A percentile compares a stretch with the other conserved stretches of the same genome.
Evolutionary conservation across 164 flowering plant genomes (phyloP).

Genomic region (Magnolia sinica): DNA sequence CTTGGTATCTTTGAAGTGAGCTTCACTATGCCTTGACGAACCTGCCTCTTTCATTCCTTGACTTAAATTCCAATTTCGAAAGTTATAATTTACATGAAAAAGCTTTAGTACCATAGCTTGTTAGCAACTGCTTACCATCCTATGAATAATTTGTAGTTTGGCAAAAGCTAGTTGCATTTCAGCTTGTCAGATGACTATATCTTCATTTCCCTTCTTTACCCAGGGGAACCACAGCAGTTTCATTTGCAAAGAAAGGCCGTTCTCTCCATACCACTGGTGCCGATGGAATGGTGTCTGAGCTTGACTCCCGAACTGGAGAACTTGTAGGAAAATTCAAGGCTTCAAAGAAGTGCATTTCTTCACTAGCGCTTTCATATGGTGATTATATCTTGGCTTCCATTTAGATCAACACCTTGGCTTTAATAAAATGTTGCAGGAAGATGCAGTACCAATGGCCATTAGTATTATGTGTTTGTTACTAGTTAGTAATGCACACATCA

Average conservation of each 20-base stretch:
- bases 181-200: background rate
- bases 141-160: background rate
- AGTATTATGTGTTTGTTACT: background rate
- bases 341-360: slow-evolving; percentile 29
- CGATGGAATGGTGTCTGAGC: slow-evolving; percentile 33
- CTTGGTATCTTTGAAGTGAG: too few relatives aligned
- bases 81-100: too few relatives aligned
- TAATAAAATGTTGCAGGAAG: too few relatives aligned
- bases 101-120: too few relatives aligned
- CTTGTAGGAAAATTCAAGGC: slow-evolving; percentile 25
- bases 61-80: too few relatives aligned
- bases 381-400: slow-evolving; percentile 4
- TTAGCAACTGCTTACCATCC: background rate
- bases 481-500: background rate
- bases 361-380: slow-evolving; percentile 30
- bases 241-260: slow-evolving; percentile 32
- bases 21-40: too few relatives aligned
- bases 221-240: slow-evolving; percentile 33
- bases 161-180: background rate
- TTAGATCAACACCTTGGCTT: background rate
- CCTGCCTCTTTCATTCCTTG: too few relatives aligned
- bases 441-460: background rate
- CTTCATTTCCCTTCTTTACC: background rate
- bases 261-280: slow-evolving; percentile 24
- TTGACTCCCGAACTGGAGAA: slow-evolving; percentile 39